These are phyloP conservation scores for Viridothelium virens DNA, from an alignment of 495 filamentous ascomycete genomes.

Conservation along the genomic window DNA sequence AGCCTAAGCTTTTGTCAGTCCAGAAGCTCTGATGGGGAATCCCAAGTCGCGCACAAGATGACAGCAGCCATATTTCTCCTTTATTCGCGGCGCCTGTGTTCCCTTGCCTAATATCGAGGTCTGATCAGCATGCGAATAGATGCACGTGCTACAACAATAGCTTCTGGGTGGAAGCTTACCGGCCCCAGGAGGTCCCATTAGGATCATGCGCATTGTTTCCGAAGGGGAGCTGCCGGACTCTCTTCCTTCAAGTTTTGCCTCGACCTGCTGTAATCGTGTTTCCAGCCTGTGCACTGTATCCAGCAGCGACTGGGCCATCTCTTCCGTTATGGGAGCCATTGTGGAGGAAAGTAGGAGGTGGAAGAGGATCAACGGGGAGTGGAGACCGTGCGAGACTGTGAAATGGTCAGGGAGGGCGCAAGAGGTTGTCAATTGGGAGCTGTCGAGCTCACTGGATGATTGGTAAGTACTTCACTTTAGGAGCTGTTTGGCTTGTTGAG, in stretches of 20 bases:
- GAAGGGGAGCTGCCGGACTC: slow-evolving; percentile 43
- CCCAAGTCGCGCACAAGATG: slow-evolving; percentile 67
- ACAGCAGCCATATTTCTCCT: slow-evolving; percentile 93
- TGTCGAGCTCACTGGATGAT: not conserved
- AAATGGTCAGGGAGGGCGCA: not conserved
- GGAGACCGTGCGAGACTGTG: not conserved
- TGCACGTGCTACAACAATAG: not conserved
- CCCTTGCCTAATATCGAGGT: slow-evolving; percentile 69
- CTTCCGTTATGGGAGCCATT: slow-evolving; percentile 34
- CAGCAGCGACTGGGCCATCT: slow-evolving; percentile 36
- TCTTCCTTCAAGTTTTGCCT: slow-evolving; percentile 47
- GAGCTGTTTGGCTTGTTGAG: not conserved
- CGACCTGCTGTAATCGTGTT: slow-evolving; percentile 68
- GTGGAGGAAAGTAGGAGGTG: not conserved
- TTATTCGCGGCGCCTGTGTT: slow-evolving; percentile 94
- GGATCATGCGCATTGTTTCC: slow-evolving; percentile 78
- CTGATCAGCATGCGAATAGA: slow-evolving; percentile 12
- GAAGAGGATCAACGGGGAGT: not conserved
- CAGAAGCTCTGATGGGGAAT: not conserved
- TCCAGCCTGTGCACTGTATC: slow-evolving; percentile 70
- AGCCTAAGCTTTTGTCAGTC: slow-evolving; percentile 50
- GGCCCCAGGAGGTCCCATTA: slow-evolving; percentile 96
- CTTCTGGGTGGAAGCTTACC: slow-evolving; percentile 50
- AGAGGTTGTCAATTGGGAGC: not conserved
- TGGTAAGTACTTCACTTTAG: not conserved